phyloP scores from a whole-genome alignment of 2,329 filamentous ascomycete species.

The Colletotrichum agaves region DNA sequence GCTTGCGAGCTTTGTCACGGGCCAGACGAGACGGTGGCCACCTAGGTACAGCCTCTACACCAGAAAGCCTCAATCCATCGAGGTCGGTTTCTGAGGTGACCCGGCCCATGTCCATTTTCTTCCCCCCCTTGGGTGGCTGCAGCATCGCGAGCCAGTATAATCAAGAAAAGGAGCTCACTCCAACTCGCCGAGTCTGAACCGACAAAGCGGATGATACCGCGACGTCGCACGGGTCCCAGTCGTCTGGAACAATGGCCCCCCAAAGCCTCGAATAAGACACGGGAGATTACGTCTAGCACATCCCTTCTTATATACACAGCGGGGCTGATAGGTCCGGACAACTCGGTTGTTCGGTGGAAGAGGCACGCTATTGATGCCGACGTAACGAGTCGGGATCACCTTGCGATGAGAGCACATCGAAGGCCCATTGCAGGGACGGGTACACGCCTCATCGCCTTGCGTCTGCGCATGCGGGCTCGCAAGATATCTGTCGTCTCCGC shows the following conservation, averaged over 20 bases:
- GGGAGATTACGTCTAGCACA: neutral
- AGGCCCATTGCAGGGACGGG: neutral
- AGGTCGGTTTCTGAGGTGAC: too few relatives aligned
- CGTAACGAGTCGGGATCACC: constrained; percentile 11
- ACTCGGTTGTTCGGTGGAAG: neutral
- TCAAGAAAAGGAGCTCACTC: neutral
- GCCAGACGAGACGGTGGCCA: neutral
- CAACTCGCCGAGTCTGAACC: neutral
- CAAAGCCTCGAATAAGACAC: neutral
- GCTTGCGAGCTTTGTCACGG: neutral
- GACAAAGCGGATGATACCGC: neutral
- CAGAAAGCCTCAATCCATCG: neutral
- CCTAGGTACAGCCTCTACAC: too few relatives aligned
- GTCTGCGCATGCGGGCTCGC: neutral
- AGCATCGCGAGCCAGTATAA: neutral
- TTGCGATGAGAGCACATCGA: constrained; percentile 12
- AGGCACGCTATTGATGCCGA: constrained; percentile 6
- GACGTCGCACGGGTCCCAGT: constrained; percentile 10
- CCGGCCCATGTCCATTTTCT: neutral
- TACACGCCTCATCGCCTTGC: constrained; percentile 22
- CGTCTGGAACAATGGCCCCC: constrained; percentile 5
- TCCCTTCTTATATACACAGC: neutral
- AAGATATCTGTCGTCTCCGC: neutral
- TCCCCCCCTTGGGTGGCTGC: neutral
- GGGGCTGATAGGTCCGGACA: neutral